Evolutionary conservation across 139 green algal genomes (phyloP), one percentile per base, ranked within the genome.

Genomic region (Nannochloris sp.): DNA sequence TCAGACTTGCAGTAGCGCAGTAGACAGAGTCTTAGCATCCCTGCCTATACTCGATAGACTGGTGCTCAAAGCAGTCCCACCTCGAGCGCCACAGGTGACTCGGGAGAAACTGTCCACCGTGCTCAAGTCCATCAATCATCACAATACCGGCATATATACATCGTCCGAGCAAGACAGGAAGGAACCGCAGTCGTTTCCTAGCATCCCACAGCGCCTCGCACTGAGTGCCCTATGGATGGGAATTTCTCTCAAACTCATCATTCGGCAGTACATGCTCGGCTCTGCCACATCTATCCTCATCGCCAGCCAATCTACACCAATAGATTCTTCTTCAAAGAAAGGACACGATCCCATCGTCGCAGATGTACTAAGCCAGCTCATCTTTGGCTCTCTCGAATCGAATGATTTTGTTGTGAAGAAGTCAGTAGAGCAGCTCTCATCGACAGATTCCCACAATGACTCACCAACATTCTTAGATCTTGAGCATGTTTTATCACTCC

Each of bases 401-500:
- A 53, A 53, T 53, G 46, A 53, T 19, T 53, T 53, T 53, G 46
- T 53, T 53, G 46, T 19, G 6, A 53, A 53, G 15, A 53, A 53
- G 24, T 53, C 46, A 53, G 46, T 19, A 40, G 34, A 40, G 34
- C 34, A 40, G 34, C 7, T 40, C 8, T 12, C 34, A 40, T 40
- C 34, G 14, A 40, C 34, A 12, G 34, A 40, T 7, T 5, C 27
- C 27, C 27, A 29, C 34, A 8, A 40, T 40, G 8, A 8, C 34
- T 40, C 34, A 11, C 34, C 34, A 9, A 11, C 34, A 25, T 25
- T 53, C 7, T 21, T 53, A 53, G 46, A 53, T 19, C n/a, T 53
- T 12, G n/a, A 53, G n/a, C 18, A 53, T 21, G 46, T 53, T 9
- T 7, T 53, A 21, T 53, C 46, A 25, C 46, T 53, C 5, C 46